Evolutionary conservation across 108 stramenopile genomes (phyloP), one percentile per base, ranked within the genome.

Genomic region (Nitzschia putrida): DNA sequence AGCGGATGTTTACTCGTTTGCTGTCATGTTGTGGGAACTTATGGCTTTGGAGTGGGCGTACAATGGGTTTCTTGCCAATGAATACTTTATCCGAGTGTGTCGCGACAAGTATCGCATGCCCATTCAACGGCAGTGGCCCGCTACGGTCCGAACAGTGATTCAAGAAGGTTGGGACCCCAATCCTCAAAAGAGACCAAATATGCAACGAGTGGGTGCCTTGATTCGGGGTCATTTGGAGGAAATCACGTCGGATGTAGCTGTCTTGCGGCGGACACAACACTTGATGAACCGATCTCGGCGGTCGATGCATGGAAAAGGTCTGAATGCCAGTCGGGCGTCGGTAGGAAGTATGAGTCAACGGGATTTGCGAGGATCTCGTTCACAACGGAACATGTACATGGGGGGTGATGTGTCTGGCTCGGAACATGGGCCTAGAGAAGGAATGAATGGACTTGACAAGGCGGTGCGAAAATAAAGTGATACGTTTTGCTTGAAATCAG

Each of bases 1-100:
- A 9, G 88, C 85, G 0, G 91, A 92, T 57, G 83, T 87, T 0
- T 92, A 78, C 61, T 86, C 85, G 22, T 89, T 89, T 75, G 78
- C 77, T 5, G 73, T 92, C 0, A 53, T 92, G 4, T 66, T 89
- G 25, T 92, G 88, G 88, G 80, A 80, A 37, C 60, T 80, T 24
- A 38, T 80, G 22, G 42, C 59, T n/a, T 40, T 74, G 38, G 61
- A 80, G 23, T 61, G 53, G 50, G 64, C 72, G 18, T 80, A 71
- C 53, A 60, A 73, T 47, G 69, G 57, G 8, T 67, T 41, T 23
- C 24, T n/a, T 50, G 20, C 64, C 21, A 45, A 29, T 25, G 55
- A 81, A 8, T 80, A 63, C 42, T 65, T 80, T 57, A 45, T 70
- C 14, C 53, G 22, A 8, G 80, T 80, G 0, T 67, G 68, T 13